phyloP scores from a whole-genome alignment of 257 asterid genomes.

The Solanum etuberosum region DNA sequence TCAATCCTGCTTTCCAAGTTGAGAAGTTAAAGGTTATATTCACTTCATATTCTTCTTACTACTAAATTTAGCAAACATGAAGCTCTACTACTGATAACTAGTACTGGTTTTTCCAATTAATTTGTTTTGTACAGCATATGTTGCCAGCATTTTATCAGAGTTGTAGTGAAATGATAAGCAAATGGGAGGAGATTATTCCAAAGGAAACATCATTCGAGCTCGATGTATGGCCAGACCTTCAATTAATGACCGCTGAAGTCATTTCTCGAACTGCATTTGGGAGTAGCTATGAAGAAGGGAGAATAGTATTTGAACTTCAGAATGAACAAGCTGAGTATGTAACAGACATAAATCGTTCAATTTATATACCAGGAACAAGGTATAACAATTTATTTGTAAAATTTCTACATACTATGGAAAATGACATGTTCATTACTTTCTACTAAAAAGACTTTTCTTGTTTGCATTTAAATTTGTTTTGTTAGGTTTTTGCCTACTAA shows the following conservation, averaged over 20 bases:
- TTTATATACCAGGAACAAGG: slow-evolving; percentile 37
- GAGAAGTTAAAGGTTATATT: slow-evolving; percentile 17
- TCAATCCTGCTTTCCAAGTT: slow-evolving; percentile 51
- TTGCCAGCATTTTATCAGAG: slow-evolving; percentile 25
- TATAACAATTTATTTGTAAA: background rate
- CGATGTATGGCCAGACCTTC: slow-evolving; percentile 35
- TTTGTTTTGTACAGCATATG: slow-evolving; percentile 17
- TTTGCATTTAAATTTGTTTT: background rate
- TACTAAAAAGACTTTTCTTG: background rate
- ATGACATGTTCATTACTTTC: background rate
- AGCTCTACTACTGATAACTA: no score
- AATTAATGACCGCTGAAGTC: slow-evolving; percentile 15
- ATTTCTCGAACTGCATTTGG: slow-evolving; percentile 46
- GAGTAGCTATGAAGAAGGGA: slow-evolving; percentile 37
- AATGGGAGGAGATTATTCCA: slow-evolving; percentile 24
- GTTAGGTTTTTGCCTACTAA: slow-evolving; percentile 33
- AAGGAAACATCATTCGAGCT: slow-evolving; percentile 9
- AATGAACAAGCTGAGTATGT: slow-evolving; percentile 22
- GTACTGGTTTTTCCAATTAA: no score
- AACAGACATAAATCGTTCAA: background rate
- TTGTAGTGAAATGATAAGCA: slow-evolving; percentile 17
- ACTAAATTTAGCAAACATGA: background rate
- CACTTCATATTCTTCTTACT: no score
- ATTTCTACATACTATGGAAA: background rate
- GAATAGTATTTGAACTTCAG: slow-evolving; percentile 30